These are phyloP conservation scores for Trichoderma sp. DNA, from an alignment of 2,329 filamentous ascomycete genomes.

Conservation along the genomic window DNA sequence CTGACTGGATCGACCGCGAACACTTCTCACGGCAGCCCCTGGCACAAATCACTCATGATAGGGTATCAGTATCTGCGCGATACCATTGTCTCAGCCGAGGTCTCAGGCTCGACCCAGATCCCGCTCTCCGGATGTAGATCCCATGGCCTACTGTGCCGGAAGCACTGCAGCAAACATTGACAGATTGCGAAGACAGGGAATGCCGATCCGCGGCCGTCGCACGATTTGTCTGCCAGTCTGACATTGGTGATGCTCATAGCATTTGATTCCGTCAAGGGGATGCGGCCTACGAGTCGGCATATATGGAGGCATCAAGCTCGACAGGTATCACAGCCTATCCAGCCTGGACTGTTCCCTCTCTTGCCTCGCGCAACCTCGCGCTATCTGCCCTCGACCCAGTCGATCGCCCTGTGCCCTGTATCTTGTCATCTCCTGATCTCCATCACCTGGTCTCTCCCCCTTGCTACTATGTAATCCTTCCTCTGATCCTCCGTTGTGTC, in stretches of 20 bases:
- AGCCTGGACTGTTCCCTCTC: neutral
- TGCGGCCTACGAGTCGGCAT: neutral
- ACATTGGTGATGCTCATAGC: neutral
- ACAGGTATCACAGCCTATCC: neutral
- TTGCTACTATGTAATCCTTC: neutral
- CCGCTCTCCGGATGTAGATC: neutral
- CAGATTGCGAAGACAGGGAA: no score
- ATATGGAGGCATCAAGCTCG: neutral
- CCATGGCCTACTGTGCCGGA: neutral
- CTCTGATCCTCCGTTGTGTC: neutral
- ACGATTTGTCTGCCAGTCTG: neutral
- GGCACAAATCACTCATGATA: neutral
- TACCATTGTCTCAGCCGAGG: slow-evolving; percentile 3
- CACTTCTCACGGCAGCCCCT: neutral
- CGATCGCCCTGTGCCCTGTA: neutral
- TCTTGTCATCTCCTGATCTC: neutral
- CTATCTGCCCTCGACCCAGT: neutral
- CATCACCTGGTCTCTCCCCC: neutral
- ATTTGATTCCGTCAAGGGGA: neutral
- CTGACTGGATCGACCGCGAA: neutral
- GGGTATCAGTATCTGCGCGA: neutral
- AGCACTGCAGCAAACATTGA: neutral
- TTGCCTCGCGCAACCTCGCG: neutral
- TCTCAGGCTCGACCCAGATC: slow-evolving; percentile 12
- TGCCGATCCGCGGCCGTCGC: neutral